Conservation (phyloP, 2,329 filamentous ascomycete species). For the Trichophaea hybrida region DNA sequence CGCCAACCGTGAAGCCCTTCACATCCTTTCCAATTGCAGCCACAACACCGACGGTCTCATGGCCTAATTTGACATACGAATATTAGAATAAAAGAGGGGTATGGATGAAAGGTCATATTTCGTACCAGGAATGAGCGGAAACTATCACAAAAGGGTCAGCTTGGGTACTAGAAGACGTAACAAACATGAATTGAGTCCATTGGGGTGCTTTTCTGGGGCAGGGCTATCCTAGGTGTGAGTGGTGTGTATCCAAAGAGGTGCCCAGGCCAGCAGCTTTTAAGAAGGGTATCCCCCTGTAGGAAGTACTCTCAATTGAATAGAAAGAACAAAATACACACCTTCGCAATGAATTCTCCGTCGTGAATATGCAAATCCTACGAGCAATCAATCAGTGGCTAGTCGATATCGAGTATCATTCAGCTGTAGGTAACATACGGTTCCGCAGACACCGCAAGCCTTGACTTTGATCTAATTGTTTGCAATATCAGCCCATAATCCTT, state of each 20-base stretch:
- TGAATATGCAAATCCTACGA: constrained; percentile 42
- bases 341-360: constrained; percentile 51
- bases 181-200: neutral
- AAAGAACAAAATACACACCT: constrained; percentile 31
- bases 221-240: neutral
- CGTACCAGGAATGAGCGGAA: constrained; percentile 47
- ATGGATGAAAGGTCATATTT: constrained; percentile 1
- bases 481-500: neutral
- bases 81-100: constrained; percentile 1
- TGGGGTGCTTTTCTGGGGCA: constrained; percentile 6
- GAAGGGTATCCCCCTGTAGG: neutral
- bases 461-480: constrained; percentile 41
- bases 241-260: constrained; percentile 10
- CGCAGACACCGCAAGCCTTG: constrained; percentile 50
- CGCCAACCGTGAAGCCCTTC: constrained; percentile 45
- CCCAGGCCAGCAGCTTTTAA: neutral
- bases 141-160: constrained; percentile 31
- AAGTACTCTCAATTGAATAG: constrained; percentile 1
- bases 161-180: neutral
- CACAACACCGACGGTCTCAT: constrained; percentile 53
- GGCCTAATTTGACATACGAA: constrained; percentile 33
- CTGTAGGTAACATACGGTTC: constrained; percentile 27
- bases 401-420: neutral
- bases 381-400: constrained; percentile 2
- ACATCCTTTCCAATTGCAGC: constrained; percentile 46